phyloP scores from a whole-genome alignment of 495 filamentous ascomycete species.

The Ramalina intermedia region DNA sequence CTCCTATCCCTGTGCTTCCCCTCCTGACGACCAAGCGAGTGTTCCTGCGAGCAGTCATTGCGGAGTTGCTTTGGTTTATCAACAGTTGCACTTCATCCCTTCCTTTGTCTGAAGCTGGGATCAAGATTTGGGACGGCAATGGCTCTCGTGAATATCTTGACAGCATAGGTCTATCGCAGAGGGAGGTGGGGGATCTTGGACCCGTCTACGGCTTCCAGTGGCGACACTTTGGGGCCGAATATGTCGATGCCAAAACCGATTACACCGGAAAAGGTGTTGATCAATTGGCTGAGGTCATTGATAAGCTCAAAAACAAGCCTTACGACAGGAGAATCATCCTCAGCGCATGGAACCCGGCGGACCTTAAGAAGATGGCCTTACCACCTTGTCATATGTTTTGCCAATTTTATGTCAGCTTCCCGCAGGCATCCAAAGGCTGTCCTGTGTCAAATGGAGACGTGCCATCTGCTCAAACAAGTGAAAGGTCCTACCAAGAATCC shows the following conservation, averaged over 20 bases:
- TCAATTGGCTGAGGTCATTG: conserved; percentile 73
- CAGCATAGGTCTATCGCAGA: conserved; percentile 59
- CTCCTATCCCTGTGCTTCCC: conserved; percentile 51
- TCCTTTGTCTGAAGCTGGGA: conserved; percentile 55
- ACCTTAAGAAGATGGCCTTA: conserved; percentile 78
- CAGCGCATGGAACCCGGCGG: conserved; percentile 82
- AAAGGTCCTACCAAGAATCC: conserved; percentile 24
- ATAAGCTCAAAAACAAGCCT: conserved; percentile 66
- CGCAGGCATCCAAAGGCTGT: conserved; percentile 19
- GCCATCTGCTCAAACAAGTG: conserved; percentile 5
- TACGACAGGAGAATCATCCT: conserved; percentile 84
- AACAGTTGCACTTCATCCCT: conserved; percentile 62
- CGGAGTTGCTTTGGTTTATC: conserved; percentile 96
- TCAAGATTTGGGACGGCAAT: conserved; percentile 98
- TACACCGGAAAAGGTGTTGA: conserved; percentile 85
- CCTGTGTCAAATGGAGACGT: conserved; percentile 8
- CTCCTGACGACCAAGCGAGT: conserved; percentile 96
- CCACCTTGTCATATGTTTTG: conserved; percentile 99
- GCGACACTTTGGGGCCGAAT: conserved; percentile 92
- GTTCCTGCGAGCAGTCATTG: conserved; percentile 78
- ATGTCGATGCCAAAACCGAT: conserved; percentile 62
- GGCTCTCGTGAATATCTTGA: conserved; percentile 83
- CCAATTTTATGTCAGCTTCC: conserved; percentile 90
- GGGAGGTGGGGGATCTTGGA: conserved; percentile 76
- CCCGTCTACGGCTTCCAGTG: conserved; percentile 98